A percentile compares a stretch with the other conserved stretches of the same genome.
These are phyloP conservation scores for Linum lewisii DNA, from an alignment of 345 rosid species.

Conservation along the genomic window DNA sequence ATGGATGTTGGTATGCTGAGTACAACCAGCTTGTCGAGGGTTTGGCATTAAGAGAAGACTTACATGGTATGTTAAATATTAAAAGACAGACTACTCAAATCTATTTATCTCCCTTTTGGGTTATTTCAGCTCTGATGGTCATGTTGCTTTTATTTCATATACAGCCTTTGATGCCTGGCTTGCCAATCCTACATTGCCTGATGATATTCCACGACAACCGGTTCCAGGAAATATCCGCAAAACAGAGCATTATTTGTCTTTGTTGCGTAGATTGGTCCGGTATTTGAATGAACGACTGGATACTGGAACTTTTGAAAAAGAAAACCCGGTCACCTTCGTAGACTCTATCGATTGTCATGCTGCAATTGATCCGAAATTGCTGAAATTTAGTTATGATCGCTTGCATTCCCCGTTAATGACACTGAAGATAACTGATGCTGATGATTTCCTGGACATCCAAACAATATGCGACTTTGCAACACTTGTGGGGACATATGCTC, in stretches of 20 bases:
- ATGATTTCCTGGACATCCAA: conserved; percentile 88
- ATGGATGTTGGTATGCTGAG: conserved; percentile 88
- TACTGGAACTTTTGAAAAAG: conserved; percentile 84
- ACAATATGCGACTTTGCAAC: conserved; percentile 96
- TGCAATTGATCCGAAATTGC: conserved; percentile 86
- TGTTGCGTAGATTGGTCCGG: conserved; percentile 79
- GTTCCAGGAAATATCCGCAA: conserved; percentile 96
- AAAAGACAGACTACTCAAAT: neutral
- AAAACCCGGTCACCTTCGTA: conserved; percentile 82
- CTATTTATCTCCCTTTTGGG: neutral
- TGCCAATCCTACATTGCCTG: conserved; percentile 96
- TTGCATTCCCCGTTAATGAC: conserved; percentile 92
- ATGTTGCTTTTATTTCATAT: neutral
- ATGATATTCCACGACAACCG: conserved; percentile 87
- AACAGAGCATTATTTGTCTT: conserved; percentile 90
- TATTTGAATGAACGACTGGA: conserved; percentile 68
- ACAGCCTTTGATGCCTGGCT: conserved; percentile 84
- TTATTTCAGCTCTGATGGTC: neutral
- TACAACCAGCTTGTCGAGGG: conserved; percentile 91
- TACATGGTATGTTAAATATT: conserved; percentile 44
- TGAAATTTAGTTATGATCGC: conserved; percentile 93
- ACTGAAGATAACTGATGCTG: conserved; percentile 87
- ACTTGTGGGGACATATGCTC: conserved; percentile 79
- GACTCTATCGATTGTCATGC: conserved; percentile 58
- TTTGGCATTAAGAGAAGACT: conserved; percentile 82